Base-by-base conservation (phyloP, 352 stramenopile genomes). In the Phytophthora pseudosyringae region DNA sequence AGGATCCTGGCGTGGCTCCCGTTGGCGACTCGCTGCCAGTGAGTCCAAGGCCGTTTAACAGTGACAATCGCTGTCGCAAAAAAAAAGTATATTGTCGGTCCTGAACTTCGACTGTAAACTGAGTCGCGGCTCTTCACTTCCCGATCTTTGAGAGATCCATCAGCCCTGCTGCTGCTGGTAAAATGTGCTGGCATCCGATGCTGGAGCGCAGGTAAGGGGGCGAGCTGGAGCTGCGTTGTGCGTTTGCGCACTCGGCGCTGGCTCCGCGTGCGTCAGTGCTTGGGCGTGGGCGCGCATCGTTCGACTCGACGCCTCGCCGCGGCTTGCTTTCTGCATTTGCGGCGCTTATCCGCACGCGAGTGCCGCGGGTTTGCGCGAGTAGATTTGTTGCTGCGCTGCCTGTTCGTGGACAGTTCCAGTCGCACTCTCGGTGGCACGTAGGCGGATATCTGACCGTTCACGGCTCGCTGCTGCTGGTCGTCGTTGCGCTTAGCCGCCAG, bases 371-470 rank as follows among this genome's bases (percentile, higher is more conserved):
- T 56, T 51, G 49, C 16, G 38, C 36, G 28, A 46, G 43, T 67
- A 52, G 43, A 69, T 65, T 60, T 69, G 60, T 74, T 54, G 33
- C 49, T 49, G 53, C 60, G 43, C 36, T 56, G 67, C 67, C 13
- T 26, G 61, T 67, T 75, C 67, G 33, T 49, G 44, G 58, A 72
- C 53, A 55, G 16, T 74, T 73, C 49, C 50, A 25, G 15, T 25
- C 44, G 40, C 31, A 29, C 35, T 51, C 31, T 56, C 46, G 38
- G 50, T 45, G 38, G 63, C 55, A 71, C 48, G 35, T 47, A 60
- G 35, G 44, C 25, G 7, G 47, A 11, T 64, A 59, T 48, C 31
- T 69, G 21, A 21, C 13, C n/a, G 46, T 66, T n/a, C 59, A 64
- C 43, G 29, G 18, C 39, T 48, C 40, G 16, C 45, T 72, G 21